Evolutionary conservation across 2,329 filamentous ascomycete genomes (phyloP).

Genomic region (Bertia moriformis): DNA sequence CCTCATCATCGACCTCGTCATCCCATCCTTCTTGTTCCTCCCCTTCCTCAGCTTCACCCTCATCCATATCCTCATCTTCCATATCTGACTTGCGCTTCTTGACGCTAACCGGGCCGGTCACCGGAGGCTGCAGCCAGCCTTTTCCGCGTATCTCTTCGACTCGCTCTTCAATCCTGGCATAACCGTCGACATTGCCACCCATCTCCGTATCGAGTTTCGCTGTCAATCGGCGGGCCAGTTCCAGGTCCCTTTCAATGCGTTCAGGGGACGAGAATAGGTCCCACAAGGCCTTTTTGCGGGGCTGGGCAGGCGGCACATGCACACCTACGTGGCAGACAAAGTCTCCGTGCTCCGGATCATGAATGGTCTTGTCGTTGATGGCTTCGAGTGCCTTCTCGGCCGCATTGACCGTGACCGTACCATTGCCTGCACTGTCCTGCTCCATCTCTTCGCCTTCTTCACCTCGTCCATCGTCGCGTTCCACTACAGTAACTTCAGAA

Average conservation of each 20-base stretch:
- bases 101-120: conserved; percentile 34
- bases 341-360: conserved; percentile 83
- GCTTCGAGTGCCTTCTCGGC: conserved; percentile 81
- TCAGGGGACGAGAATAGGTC: conserved; percentile 91
- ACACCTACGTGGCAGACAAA: conserved; percentile 96
- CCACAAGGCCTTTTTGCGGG: conserved; percentile 90
- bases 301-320: conserved; percentile 73
- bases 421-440: conserved; percentile 36
- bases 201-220: conserved; percentile 75
- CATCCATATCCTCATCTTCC: conserved; percentile 47
- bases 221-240: conserved; percentile 68
- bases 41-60: conserved; percentile 60
- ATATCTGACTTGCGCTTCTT: conserved; percentile 44
- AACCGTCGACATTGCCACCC: conserved; percentile 62
- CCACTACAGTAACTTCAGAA: conserved; percentile 46
- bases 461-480: conserved; percentile 58
- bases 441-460: conserved; percentile 50
- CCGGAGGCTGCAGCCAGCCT: conserved; percentile 60
- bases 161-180: conserved; percentile 68
- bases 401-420: conserved; percentile 31
- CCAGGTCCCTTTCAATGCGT: conserved; percentile 77
- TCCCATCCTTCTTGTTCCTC: conserved; percentile 65
- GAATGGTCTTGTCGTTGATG: conserved; percentile 95
- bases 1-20: conserved; percentile 79
- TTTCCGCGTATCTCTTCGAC: conserved; percentile 68